These are phyloP conservation scores for Ogataea degrootiae DNA, from an alignment of 805 yeast genomes.

Conservation along the genomic window DNA sequence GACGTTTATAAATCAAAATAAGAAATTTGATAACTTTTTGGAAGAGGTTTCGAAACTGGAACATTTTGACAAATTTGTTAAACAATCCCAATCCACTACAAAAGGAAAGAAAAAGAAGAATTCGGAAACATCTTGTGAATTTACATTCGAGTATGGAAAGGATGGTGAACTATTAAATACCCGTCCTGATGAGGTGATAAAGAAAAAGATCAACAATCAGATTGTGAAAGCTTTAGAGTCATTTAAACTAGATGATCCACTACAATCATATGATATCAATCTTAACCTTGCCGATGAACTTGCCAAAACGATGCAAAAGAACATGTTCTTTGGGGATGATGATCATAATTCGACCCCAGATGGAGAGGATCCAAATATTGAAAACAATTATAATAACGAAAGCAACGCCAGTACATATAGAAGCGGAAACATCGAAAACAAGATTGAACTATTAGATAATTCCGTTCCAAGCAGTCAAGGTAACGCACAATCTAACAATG, in stretches of 20 bases:
- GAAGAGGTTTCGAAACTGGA: conserved; percentile 19
- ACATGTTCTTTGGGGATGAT: neutral
- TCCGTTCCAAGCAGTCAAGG: neutral
- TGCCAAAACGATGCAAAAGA: neutral
- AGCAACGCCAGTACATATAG: neutral
- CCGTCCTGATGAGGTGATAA: conserved; percentile 13
- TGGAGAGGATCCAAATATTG: too few relatives aligned
- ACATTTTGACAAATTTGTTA: conserved; percentile 7
- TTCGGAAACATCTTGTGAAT: conserved; percentile 9
- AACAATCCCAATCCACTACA: neutral
- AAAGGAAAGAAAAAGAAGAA: neutral
- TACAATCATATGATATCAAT: neutral
- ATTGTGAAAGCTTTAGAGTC: conserved; percentile 21
- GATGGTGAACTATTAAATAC: conserved; percentile 18
- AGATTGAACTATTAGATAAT: neutral
- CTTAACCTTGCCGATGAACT: conserved; percentile 1
- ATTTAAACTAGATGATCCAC: conserved; percentile 15
- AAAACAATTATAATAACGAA: neutral
- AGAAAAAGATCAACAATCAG: conserved; percentile 17
- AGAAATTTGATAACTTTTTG: conserved; percentile 20
- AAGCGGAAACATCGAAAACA: neutral
- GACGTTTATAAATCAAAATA: conserved; percentile 17
- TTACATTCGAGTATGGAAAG: conserved; percentile 20
- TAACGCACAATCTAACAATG: neutral
- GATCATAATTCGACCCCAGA: too few relatives aligned